Base-by-base conservation (phyloP, 148 eudicot species). In the Simmondsia chinensis region DNA sequence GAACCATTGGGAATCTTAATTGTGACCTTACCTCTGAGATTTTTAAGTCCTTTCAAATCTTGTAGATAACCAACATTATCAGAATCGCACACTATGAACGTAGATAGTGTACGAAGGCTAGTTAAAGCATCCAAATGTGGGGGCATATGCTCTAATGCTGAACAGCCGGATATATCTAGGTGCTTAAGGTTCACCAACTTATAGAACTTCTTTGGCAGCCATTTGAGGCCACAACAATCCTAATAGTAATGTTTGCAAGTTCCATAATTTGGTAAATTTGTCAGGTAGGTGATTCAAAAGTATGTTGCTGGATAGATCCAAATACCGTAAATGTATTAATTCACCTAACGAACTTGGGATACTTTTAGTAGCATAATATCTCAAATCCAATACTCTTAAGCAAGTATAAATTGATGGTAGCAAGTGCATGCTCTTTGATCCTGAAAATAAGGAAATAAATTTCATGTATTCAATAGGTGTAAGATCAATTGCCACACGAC, bases 241-340 rank as follows among this genome's bases (percentile, higher is more conserved):
- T 15, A 58, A 24, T 2, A 20, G 8, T 4, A 58, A 26, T 20
- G 33, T 40, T 37, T 39, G 54, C 18, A 58, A n/a, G 18, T 48
- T 48, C 14, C 32, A 9, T 22, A 57, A 19, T 19, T 27, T 29
- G 20, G 19, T 14, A 5, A 46, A 26, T 0, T 52, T 35, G 9
- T 28, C 9, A 0, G 64, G 56, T 2, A 59, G 35, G 7, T 1
- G n/a, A 1, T 19, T 4, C 3, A 23, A 4, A 7, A 1, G 1
- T 0, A 0, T 1, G 25, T 11, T 41, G 8, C 28, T 9, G 10
- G 64, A 36, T 6, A 63, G 40, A 38, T 48, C 54, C 5, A 56
- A 46, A 19, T 63, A 39, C 29, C 57, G 6, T 9, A 63, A 49
- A 24, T 48, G 60, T 3, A 34, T 1, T 10, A 63, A 16, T 14